Percentiles rank a stretch among this genome's conserved stretches.
These are phyloP conservation scores for Aspergillus haitiensis DNA, from an alignment of 495 filamentous ascomycete genomes.

Conservation along the genomic window DNA sequence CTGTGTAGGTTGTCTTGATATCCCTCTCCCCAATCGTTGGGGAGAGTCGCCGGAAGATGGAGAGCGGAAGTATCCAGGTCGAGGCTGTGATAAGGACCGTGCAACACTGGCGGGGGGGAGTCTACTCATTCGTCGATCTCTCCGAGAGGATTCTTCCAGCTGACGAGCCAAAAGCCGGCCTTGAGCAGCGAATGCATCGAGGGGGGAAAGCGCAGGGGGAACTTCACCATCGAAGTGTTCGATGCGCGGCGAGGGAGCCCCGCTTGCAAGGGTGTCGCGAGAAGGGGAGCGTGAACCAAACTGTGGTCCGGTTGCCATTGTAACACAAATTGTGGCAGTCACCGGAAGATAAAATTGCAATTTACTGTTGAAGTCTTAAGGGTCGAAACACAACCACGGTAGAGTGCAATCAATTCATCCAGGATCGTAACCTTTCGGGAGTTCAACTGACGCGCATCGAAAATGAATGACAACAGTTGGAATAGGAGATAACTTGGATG, in stretches of 20 bases:
- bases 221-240: constrained; percentile 78
- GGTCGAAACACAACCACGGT: constrained; percentile 3
- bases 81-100: constrained; percentile 65
- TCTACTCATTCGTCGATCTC: constrained; percentile 75
- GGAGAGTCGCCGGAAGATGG: constrained; percentile 38
- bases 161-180: constrained; percentile 84
- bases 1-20: constrained; percentile 42
- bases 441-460: constrained; percentile 24
- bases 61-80: constrained; percentile 74
- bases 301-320: constrained; percentile 58
- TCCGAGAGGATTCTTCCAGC: constrained; percentile 69
- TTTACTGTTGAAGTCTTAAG: constrained; percentile 3
- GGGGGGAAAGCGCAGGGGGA: constrained; percentile 86
- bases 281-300: constrained; percentile 65
- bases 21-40: constrained; percentile 19
- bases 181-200: constrained; percentile 91
- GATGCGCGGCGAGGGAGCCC: constrained; percentile 67
- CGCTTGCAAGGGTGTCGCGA: constrained; percentile 52
- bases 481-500: constrained; percentile 1
- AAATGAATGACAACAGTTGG: constrained; percentile 13
- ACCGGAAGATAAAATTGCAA: constrained; percentile 1
- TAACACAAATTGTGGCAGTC: constrained; percentile 14
- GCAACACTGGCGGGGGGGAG: constrained; percentile 80
- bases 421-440: constrained; percentile 10
- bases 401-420: constrained; percentile 12